Percentiles rank a stretch among this genome's conserved stretches.
phyloP scores from a whole-genome alignment of 768 basidiomycete species.

The Suillus luteus region DNA sequence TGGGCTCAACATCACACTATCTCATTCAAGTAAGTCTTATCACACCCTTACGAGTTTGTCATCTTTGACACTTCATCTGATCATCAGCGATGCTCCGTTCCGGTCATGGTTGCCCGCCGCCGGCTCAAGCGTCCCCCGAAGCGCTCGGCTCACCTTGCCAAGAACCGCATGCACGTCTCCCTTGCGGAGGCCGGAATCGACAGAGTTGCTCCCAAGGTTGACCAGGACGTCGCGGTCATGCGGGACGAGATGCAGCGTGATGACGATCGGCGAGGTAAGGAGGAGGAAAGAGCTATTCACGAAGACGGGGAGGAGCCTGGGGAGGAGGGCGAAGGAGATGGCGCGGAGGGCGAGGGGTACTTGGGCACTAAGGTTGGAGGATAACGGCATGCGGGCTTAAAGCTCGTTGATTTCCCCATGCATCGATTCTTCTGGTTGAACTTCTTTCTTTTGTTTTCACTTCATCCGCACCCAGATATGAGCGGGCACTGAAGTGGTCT shows the following conservation, averaged over 20 bases:
- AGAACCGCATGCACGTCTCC: constrained; percentile 78
- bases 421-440: not conserved
- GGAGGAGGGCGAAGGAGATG: constrained; percentile 24
- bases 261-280: constrained; percentile 43
- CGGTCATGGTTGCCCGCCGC: constrained; percentile 95
- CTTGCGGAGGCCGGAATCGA: constrained; percentile 90
- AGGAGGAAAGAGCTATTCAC: constrained; percentile 25
- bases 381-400: constrained; percentile 8
- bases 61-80: not conserved
- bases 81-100: constrained; percentile 84
- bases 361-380: constrained; percentile 27
- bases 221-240: constrained; percentile 82
- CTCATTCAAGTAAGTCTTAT: constrained; percentile 65
- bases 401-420: not conserved
- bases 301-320: constrained; percentile 30
- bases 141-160: constrained; percentile 77
- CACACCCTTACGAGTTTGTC: not conserved
- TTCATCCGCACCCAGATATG: not conserved
- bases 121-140: constrained; percentile 86
- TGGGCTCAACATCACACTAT: constrained; percentile 95
- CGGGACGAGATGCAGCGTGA: constrained; percentile 74
- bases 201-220: constrained; percentile 82
- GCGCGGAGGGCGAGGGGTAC: constrained; percentile 35
- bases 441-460: not conserved
- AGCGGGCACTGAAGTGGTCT: not conserved